Percentiles rank a stretch among this genome's conserved stretches.
Conservation (phyloP, 345 rosid species). For the Bruguiera parviflora region DNA sequence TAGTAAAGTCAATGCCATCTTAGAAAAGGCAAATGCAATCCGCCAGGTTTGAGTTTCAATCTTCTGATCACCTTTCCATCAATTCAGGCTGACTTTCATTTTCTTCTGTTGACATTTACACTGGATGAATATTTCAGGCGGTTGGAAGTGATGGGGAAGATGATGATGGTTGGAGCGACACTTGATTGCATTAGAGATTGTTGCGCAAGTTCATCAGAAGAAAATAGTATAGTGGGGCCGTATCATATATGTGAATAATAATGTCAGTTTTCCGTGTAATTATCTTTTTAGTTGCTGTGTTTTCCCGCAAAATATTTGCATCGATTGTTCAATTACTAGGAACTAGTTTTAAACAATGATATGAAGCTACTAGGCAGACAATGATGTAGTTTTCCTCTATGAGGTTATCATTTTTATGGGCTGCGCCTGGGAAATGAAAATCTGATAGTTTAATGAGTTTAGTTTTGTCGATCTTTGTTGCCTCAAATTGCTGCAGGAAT, state of each 20-base stretch:
- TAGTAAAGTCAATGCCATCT: slow-evolving; percentile 65
- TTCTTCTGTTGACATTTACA: neutral
- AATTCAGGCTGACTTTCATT: neutral
- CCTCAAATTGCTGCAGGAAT: neutral
- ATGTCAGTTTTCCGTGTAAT: slow-evolving; percentile 27
- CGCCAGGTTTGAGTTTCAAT: slow-evolving; percentile 56
- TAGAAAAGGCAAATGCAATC: slow-evolving; percentile 94
- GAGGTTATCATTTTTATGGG: slow-evolving; percentile 18
- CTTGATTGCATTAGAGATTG: slow-evolving; percentile 18
- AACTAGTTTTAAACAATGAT: slow-evolving; percentile 17
- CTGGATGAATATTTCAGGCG: slow-evolving; percentile 45
- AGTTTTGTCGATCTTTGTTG: neutral
- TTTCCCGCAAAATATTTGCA: slow-evolving; percentile 10
- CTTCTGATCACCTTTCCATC: neutral
- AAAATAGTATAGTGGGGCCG: slow-evolving; percentile 15
- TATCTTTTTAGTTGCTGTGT: slow-evolving; percentile 25
- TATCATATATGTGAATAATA: slow-evolving; percentile 22
- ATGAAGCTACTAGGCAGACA: slow-evolving; percentile 10
- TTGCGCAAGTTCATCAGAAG: neutral
- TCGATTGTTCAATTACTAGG: slow-evolving; percentile 20
- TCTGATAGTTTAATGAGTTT: no score
- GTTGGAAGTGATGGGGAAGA: slow-evolving; percentile 79
- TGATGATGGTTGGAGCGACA: slow-evolving; percentile 81
- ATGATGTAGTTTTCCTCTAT: slow-evolving; percentile 20
- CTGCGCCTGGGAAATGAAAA: slow-evolving; percentile 4